Base-by-base conservation (phyloP, 768 basidiomycete genomes). In the Boletus insuetus region DNA sequence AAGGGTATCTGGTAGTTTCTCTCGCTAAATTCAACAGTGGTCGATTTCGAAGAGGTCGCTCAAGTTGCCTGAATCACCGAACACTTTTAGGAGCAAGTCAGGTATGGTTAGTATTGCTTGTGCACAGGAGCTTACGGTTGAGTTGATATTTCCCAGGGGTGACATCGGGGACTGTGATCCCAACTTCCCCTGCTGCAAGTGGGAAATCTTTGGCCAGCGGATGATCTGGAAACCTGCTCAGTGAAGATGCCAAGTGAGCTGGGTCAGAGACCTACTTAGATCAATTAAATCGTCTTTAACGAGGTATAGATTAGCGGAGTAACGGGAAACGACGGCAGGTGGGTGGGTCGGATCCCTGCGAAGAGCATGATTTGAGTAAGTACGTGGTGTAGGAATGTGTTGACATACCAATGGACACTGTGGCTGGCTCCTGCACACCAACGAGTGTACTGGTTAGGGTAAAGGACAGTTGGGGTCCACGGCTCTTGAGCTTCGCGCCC, bases 301-400 rank as follows among this genome's bases (percentile, higher is more conserved):
- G 31, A 76, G 66, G 48, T 65, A 61, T 35, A 77, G 61, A 14
- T 19, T 37, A 17, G 71, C 72, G 5, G 39, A 7, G 13, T 50
- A 26, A 55, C 75, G 72, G 37, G 75, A 76, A 56, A 78, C 72
- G 0, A 65, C 17, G 1, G 31, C 17, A 16, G 74, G 72, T 6
- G 64, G 50, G 42, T 55, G 45, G 5, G 60, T 58, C 31, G 49
- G 60, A 55, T 76, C 62, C 76, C 76, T 76, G 50, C 14, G 2
- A 20, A 51, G 46, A 26, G 49, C 17, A n/a, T 19, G 20, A 46
- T 16, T 45, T 40, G 49, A 39, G 37, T 42, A 22, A 34, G 29
- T 19, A 48, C n/a, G 4, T 12, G 11, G 20, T 34, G 35, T 26
- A 14, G 19, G 35, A 42, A 49, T 4, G 22, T 8, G 16, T 24